Base-by-base conservation (phyloP, 768 basidiomycete genomes). In the Tylopilus sp. region DNA sequence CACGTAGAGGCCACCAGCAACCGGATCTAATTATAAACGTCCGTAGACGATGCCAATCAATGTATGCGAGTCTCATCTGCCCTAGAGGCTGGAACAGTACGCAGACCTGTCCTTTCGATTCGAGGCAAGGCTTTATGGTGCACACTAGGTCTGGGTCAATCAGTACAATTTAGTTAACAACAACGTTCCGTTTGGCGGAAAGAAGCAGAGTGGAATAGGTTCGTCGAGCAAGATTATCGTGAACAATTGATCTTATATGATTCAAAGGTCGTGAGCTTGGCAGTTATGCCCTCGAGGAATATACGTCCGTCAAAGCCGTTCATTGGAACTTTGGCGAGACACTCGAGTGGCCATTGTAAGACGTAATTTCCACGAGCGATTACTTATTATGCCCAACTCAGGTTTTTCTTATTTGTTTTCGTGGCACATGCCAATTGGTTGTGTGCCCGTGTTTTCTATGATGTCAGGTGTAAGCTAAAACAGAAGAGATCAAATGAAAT, bases 141-240 rank as follows among this genome's bases (percentile, higher is more conserved):
- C 30, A 21, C 21, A 49, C 24, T 30, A 89, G 86, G 87, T 92
- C 37, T 97, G 94, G 93, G 81, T 94, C 54, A 98, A 98, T 70
- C 86, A 92, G 64, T 95, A 93, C 72, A 89, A 87, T 64, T 37
- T 88, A 13, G 69, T 96, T 51, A 81, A 82, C 72, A 91, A 90
- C 68, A 92, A 95, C 54, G 86, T 93, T 41, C 96, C 96, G 2
- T 98, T 98, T 64, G 95, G 96, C 33, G 96, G 95, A 22, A 96
- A 89, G 76, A 96, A 95, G 72, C 87, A 91, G 67, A 90, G 88
- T 38, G 93, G 93, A 48, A 85, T 90, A 63, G 87, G 89, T 88
- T 60, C 53, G 61, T 48, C 9, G 1, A 33, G 3, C 14, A 22
- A 4, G 16, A 47, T 43, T 30, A 36, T n/a, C 21, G 19, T 37